Evolutionary conservation across 257 asterid species (phyloP), one percentile per base, ranked within the genome.

Genomic region (Nemophila menziesii): DNA sequence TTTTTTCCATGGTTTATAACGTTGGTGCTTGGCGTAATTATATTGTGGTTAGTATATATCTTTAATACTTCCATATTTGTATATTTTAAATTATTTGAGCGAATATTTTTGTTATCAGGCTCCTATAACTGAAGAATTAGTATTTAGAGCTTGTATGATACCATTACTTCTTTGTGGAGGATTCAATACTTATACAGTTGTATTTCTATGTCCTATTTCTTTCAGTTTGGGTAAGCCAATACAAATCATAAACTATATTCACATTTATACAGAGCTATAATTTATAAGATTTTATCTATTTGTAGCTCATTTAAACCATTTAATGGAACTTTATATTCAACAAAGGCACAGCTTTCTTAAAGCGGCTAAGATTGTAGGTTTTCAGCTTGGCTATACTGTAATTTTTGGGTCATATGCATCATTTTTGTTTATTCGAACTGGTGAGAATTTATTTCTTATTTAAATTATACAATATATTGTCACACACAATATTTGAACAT

Each of bases 281-380:
- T 29, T 7, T 1, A 29, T 2, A 5, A 7, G 36, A 5, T 29
- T 7, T 5, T 29, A 1, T 29, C 36, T 7, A 46, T 54, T 65
- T 68, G 75, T 93, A 90, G 98, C 98, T 74, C 98, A 90, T 77
- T 65, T 85, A 67, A 81, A 90, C 63, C 96, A 85, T 64, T 66
- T 85, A 23, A 57, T 76, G 69, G 98, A 90, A 72, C 48, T 62
- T 52, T 81, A 63, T 68, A 44, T 54, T 55, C 93, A 75, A 49
- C 53, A 66, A 56, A 69, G 70, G 16, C 39, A 51, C 71, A 81
- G 77, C 73, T 72, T 78, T 42, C 62, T 58, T 58, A 73, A 64
- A 62, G 93, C 98, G 48, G 72, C 69, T 45, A 41, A 59, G 48
- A 67, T 69, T 56, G 98, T 75, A 63, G 99, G 93, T 63, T 73